phyloP scores from a whole-genome alignment of 2,329 filamentous ascomycete species.

The Helotiales sp. region DNA sequence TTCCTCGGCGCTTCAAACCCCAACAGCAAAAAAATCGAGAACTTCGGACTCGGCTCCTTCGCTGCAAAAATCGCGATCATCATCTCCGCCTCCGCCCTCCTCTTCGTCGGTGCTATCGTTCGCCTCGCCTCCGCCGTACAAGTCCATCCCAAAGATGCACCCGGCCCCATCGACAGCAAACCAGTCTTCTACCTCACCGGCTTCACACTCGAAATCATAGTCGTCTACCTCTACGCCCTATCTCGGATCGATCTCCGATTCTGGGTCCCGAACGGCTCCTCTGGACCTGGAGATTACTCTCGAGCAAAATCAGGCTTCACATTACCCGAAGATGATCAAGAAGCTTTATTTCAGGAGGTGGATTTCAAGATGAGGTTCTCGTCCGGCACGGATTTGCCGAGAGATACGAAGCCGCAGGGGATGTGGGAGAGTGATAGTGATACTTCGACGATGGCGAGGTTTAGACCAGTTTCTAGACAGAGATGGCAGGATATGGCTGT shows the following conservation, averaged over 20 bases:
- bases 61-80: conserved; percentile 66
- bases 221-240: conserved; percentile 67
- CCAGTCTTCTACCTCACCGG: conserved; percentile 78
- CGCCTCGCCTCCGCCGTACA: conserved; percentile 59
- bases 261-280: conserved; percentile 69
- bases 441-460: background rate
- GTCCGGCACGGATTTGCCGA: background rate
- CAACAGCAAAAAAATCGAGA: conserved; percentile 42
- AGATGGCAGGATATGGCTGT: background rate
- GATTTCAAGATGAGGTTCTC: conserved; percentile 15
- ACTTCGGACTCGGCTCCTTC: conserved; percentile 67
- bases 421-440: background rate
- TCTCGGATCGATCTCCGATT: conserved; percentile 73
- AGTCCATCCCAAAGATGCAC: conserved; percentile 3
- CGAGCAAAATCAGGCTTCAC: background rate
- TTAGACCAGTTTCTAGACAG: background rate
- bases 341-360: conserved; percentile 9
- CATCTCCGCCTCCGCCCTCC: conserved; percentile 53
- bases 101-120: conserved; percentile 61
- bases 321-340: background rate
- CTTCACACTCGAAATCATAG: conserved; percentile 71
- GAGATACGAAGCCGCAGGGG: background rate
- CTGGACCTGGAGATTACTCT: conserved; percentile 49
- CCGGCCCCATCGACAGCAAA: conserved; percentile 50
- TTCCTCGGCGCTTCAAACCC: conserved; percentile 49